Evolutionary conservation across 2,329 filamentous ascomycete genomes (phyloP).

Genomic region (Aspergillus transmontanensis): DNA sequence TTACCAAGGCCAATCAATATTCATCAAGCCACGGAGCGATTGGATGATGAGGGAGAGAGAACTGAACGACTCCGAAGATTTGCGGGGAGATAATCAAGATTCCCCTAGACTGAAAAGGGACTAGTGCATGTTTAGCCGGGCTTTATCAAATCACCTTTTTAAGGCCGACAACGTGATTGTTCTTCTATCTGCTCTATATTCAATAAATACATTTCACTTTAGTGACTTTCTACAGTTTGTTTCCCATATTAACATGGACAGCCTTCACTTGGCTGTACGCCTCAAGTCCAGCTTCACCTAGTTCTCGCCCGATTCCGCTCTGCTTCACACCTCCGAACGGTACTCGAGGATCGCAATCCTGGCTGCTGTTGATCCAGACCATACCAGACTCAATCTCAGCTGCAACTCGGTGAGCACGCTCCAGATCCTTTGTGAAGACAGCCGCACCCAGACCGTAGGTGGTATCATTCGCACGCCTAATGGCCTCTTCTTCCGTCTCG

Average conservation of each 20-base stretch:
- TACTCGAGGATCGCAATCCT: constrained; percentile 44
- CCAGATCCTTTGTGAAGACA: constrained; percentile 47
- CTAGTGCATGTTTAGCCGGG: neutral
- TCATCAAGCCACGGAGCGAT: neutral
- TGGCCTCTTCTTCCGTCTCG: constrained; percentile 42
- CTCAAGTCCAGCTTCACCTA: constrained; percentile 45
- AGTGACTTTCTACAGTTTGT: constrained; percentile 20
- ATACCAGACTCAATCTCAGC: constrained; percentile 49
- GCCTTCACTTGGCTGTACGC: constrained; percentile 45
- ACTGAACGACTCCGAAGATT: constrained; percentile 1
- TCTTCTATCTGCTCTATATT: neutral
- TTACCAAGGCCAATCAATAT: neutral
- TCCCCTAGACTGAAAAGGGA: neutral
- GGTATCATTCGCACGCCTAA: constrained; percentile 43
- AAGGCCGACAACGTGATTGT: neutral
- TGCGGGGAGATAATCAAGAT: neutral
- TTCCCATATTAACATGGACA: constrained; percentile 46
- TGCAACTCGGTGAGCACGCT: constrained; percentile 45
- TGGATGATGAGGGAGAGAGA: neutral
- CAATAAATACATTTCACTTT: neutral
- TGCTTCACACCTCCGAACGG: constrained; percentile 51
- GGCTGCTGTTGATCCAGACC: constrained; percentile 50
- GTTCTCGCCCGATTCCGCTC: constrained; percentile 54
- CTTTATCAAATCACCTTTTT: neutral
- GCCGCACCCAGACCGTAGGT: constrained; percentile 47